Base-by-base conservation (phyloP, 441 rosid species). In the Jatropha multifida region DNA sequence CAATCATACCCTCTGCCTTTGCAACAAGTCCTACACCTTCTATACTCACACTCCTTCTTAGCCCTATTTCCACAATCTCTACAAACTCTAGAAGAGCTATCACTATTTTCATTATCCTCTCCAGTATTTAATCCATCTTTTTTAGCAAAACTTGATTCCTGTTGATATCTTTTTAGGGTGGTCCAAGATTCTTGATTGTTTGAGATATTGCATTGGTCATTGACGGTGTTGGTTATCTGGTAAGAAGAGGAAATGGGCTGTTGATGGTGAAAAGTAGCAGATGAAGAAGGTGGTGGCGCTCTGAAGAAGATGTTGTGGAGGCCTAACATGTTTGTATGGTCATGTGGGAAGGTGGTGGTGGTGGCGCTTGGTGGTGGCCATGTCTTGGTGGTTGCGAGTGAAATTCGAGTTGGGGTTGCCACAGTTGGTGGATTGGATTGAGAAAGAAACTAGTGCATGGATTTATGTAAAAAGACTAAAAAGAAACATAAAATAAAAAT, bases 41-140 rank as follows among this genome's bases (percentile, higher is more conserved):
- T 81, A 72, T 85, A 89, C 75, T 77, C 82, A 32, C 99, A 95
- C 71, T 91, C 99, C 26, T 94, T 94, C 88, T 94, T 94, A 2
- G 98, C 95, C 76, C 90, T 90, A 86, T 94, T 92, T n/a, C 99
- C 98, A 72, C 99, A 95, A 55, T 95, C 99, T 77, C 87, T 94
- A 78, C 99, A 95, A 74, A 93, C 91, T 59, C 88, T 44, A 20
- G 83, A 74, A 14, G 83, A 86, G 75, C 83, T 86, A 65, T 68
- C 58, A 27, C 68, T 27, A 18, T 72, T 64, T 1, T 59, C 79
- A 59, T 63, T 74, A 26, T 74, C 81, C 20, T 77, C 83, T 14
- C 14, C 72, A 65, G 32, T 54, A 68, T 56, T 65, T 27, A 61
- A 14, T 26, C 65, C 74, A 74, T 74, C 83, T 61, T 75, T 83